A percentile compares a stretch with the other conserved stretches of the same genome.
phyloP scores from a whole-genome alignment of 176 grass and related monocot genomes.

The Oryza officinalis region DNA sequence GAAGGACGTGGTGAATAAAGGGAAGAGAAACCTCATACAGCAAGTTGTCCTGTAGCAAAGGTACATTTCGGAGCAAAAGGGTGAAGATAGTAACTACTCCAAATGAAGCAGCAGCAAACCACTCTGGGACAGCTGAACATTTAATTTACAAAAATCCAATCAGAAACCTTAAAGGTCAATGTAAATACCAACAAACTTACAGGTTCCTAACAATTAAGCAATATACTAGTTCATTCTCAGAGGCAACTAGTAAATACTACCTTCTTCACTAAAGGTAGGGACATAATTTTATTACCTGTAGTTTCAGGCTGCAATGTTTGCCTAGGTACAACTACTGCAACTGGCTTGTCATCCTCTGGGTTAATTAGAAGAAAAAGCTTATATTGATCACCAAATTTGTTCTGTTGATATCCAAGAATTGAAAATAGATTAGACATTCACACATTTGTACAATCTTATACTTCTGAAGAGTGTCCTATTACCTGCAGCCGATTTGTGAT shows the following conservation, averaged over 20 bases:
- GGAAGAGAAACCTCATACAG: slow-evolving; percentile 94
- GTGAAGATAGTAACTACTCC: slow-evolving; percentile 90
- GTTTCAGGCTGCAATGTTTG: slow-evolving; percentile 66
- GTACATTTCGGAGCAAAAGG: slow-evolving; percentile 91
- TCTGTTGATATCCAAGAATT: slow-evolving; percentile 53
- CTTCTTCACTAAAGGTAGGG: not conserved
- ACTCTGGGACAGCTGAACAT: slow-evolving; percentile 81
- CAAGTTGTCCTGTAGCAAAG: slow-evolving; percentile 86
- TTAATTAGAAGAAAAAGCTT: slow-evolving; percentile 94
- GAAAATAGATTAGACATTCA: slow-evolving; percentile 11
- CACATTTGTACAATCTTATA: not conserved
- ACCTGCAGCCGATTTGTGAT: slow-evolving; percentile 85
- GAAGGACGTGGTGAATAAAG: slow-evolving; percentile 32
- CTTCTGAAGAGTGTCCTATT: slow-evolving; percentile 24
- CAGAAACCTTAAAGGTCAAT: slow-evolving; percentile 15
- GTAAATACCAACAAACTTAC: slow-evolving; percentile 9
- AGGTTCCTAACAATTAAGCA: not conserved
- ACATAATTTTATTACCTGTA: slow-evolving; percentile 57
- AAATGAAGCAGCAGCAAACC: slow-evolving; percentile 89
- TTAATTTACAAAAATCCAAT: slow-evolving; percentile 22
- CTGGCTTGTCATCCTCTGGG: slow-evolving; percentile 88
- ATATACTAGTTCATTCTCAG: slow-evolving; percentile 7
- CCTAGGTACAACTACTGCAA: slow-evolving; percentile 88
- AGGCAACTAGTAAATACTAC: not conserved
- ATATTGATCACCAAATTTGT: slow-evolving; percentile 92